These are phyloP conservation scores for Immersiporthe knoxdaviesiana DNA, from an alignment of 2,329 filamentous ascomycete species.

Conservation along the genomic window DNA sequence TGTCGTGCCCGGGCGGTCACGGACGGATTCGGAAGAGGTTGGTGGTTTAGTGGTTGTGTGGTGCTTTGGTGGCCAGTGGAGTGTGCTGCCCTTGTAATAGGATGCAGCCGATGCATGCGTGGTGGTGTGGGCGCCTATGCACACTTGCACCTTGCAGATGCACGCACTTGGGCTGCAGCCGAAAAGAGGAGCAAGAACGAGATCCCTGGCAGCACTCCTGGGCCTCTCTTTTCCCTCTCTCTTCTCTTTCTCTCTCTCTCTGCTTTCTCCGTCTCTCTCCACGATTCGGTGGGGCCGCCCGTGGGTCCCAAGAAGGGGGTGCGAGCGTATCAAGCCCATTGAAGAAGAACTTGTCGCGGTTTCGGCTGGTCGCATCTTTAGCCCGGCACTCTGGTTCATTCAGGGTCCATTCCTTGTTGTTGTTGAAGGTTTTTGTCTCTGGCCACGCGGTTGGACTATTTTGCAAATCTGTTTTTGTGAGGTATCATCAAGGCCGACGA, in stretches of 20 bases:
- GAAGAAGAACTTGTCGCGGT: neutral
- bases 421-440: neutral
- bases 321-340: constrained; percentile 24
- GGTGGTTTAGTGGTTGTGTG: neutral
- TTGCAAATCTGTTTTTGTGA: neutral
- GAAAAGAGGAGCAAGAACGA: neutral
- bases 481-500: neutral
- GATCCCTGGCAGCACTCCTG: no score
- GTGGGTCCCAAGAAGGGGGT: constrained; percentile 7
- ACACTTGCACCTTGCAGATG: neutral
- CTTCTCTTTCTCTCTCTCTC: neutral
- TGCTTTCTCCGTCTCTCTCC: constrained; percentile 2
- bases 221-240: neutral
- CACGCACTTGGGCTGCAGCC: neutral
- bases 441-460: constrained; percentile 1
- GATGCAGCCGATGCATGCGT: neutral
- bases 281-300: constrained; percentile 7
- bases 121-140: neutral
- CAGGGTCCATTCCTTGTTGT: constrained; percentile 10
- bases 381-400: neutral
- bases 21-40: constrained; percentile 5
- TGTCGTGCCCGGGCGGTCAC: constrained; percentile 13
- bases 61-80: no score
- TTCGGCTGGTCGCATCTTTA: constrained; percentile 10
- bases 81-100: neutral